phyloP scores from a whole-genome alignment of 257 asterid genomes.

The Przewalskia tangutica region DNA sequence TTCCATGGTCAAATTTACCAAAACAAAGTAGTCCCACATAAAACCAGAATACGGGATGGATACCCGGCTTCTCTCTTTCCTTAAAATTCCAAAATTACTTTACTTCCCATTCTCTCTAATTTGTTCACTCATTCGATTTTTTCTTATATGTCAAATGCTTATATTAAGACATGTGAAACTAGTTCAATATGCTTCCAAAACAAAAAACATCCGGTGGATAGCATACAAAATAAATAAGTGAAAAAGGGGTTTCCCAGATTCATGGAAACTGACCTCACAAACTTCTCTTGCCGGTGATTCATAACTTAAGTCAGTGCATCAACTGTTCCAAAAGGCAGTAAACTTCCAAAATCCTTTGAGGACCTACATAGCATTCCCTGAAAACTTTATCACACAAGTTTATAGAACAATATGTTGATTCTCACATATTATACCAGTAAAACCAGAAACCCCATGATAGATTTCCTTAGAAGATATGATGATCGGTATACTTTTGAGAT shows the following conservation, averaged over 20 bases:
- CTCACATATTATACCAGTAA: not conserved
- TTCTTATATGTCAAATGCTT: not conserved
- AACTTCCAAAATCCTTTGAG: slow-evolving; percentile 8
- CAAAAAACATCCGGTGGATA: not conserved
- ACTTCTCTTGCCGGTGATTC: slow-evolving; percentile 50
- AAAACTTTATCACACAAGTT: not conserved
- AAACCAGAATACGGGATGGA: not conserved
- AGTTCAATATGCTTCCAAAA: not conserved
- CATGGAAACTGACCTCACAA: slow-evolving; percentile 61
- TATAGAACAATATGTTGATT: not conserved
- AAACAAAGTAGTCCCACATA: not conserved
- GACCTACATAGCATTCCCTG: slow-evolving; percentile 12
- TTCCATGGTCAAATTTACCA: not conserved
- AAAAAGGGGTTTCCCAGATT: not conserved
- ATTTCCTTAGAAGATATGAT: not conserved
- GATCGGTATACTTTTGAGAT: slow-evolving; percentile 3
- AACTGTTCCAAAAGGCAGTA: slow-evolving; percentile 1
- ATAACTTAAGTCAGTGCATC: slow-evolving; percentile 41
- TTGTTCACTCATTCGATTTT: not conserved
- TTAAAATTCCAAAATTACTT: not conserved
- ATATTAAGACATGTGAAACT: not conserved
- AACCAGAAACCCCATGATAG: not conserved
- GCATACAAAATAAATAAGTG: not conserved
- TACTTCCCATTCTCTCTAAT: not conserved
- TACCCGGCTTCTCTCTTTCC: not conserved